Conservation (phyloP, 352 stramenopile genomes). For the Aphanomyces euteiches region DNA sequence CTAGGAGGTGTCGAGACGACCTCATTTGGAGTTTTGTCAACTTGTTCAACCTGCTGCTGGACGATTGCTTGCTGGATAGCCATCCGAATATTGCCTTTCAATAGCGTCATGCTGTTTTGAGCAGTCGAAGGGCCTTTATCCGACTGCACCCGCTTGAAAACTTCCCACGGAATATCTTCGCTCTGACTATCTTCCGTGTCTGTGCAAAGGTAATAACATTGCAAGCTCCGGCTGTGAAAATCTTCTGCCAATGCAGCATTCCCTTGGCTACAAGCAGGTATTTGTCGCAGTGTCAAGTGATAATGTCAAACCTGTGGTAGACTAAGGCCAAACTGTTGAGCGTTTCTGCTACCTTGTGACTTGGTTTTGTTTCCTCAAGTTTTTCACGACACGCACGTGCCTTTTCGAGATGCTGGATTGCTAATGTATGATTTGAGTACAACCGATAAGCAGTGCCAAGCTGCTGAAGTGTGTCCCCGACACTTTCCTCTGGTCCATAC, state of each 20-base stretch:
- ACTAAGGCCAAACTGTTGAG: constrained; percentile 73
- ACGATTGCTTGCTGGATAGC: constrained; percentile 36
- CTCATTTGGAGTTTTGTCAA: background rate
- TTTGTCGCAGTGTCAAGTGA: background rate
- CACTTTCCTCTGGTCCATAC: constrained; percentile 54
- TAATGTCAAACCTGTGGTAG: constrained; percentile 39
- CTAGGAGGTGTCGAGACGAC: background rate
- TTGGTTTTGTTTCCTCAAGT: constrained; percentile 45
- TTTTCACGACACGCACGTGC: constrained; percentile 45
- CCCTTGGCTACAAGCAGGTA: constrained; percentile 4
- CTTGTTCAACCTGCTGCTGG: background rate
- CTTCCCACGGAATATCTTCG: constrained; percentile 71
- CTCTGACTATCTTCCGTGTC: constrained; percentile 70
- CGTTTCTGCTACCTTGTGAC: constrained; percentile 68
- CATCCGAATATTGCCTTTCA: constrained; percentile 64
- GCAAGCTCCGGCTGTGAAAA: constrained; percentile 56
- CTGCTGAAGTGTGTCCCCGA: constrained; percentile 59
- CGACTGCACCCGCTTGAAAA: constrained; percentile 71
- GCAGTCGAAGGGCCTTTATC: constrained; percentile 52
- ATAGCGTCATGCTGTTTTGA: constrained; percentile 53
- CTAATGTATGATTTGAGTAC: constrained; percentile 46
- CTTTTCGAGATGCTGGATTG: constrained; percentile 56
- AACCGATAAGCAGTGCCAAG: constrained; percentile 69
- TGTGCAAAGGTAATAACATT: constrained; percentile 46
- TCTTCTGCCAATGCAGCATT: constrained; percentile 38